Percentiles rank a stretch among this genome's conserved stretches.
These are phyloP conservation scores for Dictyostelium capitatum DNA, from an alignment of 78 protist species.

Conservation along the genomic window DNA sequence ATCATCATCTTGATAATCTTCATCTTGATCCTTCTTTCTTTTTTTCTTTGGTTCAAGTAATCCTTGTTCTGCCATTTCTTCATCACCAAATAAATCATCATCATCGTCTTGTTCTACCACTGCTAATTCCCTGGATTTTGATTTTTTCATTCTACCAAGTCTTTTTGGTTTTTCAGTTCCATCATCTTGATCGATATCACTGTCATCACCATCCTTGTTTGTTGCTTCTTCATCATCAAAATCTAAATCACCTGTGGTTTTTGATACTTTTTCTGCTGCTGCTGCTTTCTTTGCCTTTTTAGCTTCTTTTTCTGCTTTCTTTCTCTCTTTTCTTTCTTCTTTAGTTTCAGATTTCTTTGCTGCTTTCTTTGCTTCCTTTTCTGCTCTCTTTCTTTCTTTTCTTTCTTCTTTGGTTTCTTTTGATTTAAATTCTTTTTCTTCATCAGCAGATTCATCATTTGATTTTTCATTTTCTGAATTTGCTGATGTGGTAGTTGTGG, in stretches of 20 bases:
- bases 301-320: neutral
- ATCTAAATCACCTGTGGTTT: constrained; percentile 14
- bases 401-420: neutral
- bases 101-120: neutral
- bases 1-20: constrained; percentile 20
- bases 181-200: neutral
- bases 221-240: constrained; percentile 18
- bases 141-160: neutral
- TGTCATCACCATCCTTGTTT: neutral
- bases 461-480: neutral
- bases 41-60: constrained; percentile 22
- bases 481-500: neutral
- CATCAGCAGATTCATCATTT: neutral
- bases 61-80: neutral
- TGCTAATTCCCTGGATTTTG: neutral
- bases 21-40: constrained; percentile 26
- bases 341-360: neutral
- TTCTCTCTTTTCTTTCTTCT: neutral
- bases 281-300: constrained; percentile 17
- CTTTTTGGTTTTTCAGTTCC: neutral
- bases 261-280: neutral
- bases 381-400: neutral
- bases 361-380: neutral
- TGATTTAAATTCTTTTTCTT: neutral
- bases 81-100: neutral